These are phyloP conservation scores for Calocera cornea DNA, from an alignment of 768 basidiomycete genomes.

Conservation along the genomic window DNA sequence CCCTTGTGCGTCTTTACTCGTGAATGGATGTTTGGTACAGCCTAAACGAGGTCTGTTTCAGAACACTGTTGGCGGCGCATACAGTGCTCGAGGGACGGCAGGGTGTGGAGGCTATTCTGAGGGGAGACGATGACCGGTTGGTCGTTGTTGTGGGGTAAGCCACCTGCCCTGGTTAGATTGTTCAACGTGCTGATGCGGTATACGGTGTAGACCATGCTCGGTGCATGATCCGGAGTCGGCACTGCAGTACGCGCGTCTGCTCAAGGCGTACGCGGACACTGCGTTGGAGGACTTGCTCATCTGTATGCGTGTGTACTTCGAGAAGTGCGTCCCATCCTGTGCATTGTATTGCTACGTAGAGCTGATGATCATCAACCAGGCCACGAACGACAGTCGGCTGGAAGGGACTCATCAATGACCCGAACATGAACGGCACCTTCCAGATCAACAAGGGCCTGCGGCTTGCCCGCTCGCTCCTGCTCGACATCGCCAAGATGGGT, in stretches of 20 bases:
- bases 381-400: conserved; percentile 86
- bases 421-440: conserved; percentile 79
- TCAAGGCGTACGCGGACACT: conserved; percentile 64
- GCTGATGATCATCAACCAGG: conserved; percentile 17
- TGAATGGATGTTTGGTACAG: conserved; percentile 2
- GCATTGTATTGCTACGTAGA: conserved; percentile 24
- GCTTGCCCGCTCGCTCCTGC: conserved; percentile 68
- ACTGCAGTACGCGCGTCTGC: conserved; percentile 68
- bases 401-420: conserved; percentile 97
- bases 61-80: conserved; percentile 66
- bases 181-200: background rate
- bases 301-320: conserved; percentile 97
- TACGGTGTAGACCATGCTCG: conserved; percentile 62
- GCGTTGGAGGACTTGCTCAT: conserved; percentile 81
- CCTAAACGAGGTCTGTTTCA: conserved; percentile 22
- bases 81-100: conserved; percentile 79
- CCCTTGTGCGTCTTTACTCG: conserved; percentile 44
- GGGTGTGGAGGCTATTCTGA: conserved; percentile 62
- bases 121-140: conserved; percentile 81
- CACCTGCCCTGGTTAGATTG: background rate
- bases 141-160: conserved; percentile 80
- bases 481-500: conserved; percentile 82
- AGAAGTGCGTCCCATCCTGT: conserved; percentile 37
- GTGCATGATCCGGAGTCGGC: conserved; percentile 83
- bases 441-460: conserved; percentile 95